A percentile compares a stretch with the other conserved stretches of the same genome.
Evolutionary conservation across 140 eudicot genomes (phyloP).

Genomic region (Erigeron philadelphicus): DNA sequence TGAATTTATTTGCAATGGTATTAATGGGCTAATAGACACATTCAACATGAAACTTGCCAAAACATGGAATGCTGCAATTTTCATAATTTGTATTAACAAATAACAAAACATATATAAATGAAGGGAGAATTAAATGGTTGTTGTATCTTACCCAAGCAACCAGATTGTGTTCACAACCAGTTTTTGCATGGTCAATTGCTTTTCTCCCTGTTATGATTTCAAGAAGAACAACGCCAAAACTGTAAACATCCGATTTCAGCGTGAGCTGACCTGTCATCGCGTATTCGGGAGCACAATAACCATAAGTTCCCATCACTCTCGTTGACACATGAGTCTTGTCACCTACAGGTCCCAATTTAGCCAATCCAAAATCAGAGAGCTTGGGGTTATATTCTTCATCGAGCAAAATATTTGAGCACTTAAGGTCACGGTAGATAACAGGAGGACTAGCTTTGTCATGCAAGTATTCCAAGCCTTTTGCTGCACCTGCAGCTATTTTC

Average conservation of each 20-base stretch:
- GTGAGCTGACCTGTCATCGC: slow-evolving; percentile 98
- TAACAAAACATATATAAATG: neutral
- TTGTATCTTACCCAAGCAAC: slow-evolving; percentile 77
- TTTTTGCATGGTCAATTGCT: slow-evolving; percentile 77
- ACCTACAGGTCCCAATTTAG: slow-evolving; percentile 92
- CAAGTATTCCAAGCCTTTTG: slow-evolving; percentile 84
- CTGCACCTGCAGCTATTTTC: slow-evolving; percentile 95
- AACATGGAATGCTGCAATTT: neutral
- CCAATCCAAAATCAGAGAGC: slow-evolving; percentile 81
- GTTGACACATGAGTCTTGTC: slow-evolving; percentile 92
- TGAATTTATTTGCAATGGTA: neutral
- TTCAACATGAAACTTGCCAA: slow-evolving; percentile 7
- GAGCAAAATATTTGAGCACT: slow-evolving; percentile 78
- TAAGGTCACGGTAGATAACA: slow-evolving; percentile 77
- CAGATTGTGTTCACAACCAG: slow-evolving; percentile 78
- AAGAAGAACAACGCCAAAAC: slow-evolving; percentile 87
- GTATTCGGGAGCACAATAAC: slow-evolving; percentile 88
- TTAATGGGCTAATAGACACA: neutral
- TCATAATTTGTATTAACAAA: neutral
- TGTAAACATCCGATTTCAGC: slow-evolving; percentile 82
- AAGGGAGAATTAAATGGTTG: slow-evolving; percentile 15
- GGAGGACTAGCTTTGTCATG: slow-evolving; percentile 93
- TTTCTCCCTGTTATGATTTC: slow-evolving; percentile 88
- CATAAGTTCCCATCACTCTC: slow-evolving; percentile 94
- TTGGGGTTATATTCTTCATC: slow-evolving; percentile 74